A percentile compares a stretch with the other conserved stretches of the same genome.
These are phyloP conservation scores for Tolypocladium endophyticum DNA, from an alignment of 2,329 filamentous ascomycete genomes.

Conservation along the genomic window DNA sequence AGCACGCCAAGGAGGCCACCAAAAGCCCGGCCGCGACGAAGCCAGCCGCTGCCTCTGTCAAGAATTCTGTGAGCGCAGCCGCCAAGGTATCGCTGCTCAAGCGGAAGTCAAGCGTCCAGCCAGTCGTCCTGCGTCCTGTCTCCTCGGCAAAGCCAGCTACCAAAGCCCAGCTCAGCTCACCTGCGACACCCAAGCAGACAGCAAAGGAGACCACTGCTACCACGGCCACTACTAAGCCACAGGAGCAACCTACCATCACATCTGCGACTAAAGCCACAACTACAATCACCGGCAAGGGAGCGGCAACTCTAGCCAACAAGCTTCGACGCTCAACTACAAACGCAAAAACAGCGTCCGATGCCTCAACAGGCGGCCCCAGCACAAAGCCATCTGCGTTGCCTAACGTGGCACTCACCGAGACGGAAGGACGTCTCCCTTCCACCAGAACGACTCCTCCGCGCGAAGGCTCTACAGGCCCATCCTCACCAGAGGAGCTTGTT, in stretches of 20 bases:
- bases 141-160: slow-evolving; percentile 1
- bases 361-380: not conserved
- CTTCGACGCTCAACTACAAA: not conserved
- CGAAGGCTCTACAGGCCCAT: not conserved
- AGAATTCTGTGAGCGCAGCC: not conserved
- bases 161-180: not conserved
- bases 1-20: slow-evolving; percentile 9
- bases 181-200: not conserved
- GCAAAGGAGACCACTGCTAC: not conserved
- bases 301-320: slow-evolving; percentile 6
- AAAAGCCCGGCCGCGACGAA: not conserved
- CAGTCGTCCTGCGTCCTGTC: not conserved
- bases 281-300: not conserved
- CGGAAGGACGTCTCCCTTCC: not conserved
- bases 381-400: not conserved
- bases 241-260: slow-evolving; percentile 6
- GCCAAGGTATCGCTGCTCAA: slow-evolving; percentile 10
- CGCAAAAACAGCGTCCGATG: not conserved
- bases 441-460: not conserved
- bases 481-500: not conserved
- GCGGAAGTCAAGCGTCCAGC: slow-evolving; percentile 3
- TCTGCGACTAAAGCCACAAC: not conserved
- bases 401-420: not conserved
- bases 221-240: slow-evolving; percentile 2
- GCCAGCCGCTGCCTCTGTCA: slow-evolving; percentile 3